These are phyloP conservation scores for Coniochaeta sp. DNA, from an alignment of 2,329 filamentous ascomycete species.

Conservation along the genomic window DNA sequence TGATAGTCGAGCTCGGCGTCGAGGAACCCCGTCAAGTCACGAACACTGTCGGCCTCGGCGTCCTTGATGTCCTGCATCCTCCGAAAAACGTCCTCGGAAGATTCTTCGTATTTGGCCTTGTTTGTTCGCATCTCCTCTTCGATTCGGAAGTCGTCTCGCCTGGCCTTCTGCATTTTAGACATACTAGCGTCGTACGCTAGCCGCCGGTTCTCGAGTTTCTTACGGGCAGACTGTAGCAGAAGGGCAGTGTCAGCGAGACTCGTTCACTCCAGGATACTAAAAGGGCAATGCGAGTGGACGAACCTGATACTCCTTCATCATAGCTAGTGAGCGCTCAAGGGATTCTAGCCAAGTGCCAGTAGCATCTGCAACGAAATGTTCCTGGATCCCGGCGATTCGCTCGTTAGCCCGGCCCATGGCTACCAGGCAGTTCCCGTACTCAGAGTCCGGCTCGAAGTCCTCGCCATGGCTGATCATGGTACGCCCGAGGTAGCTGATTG, in stretches of 20 bases:
- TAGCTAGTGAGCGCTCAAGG: slow-evolving; percentile 78
- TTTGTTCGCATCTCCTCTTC: slow-evolving; percentile 88
- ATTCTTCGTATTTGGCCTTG: slow-evolving; percentile 95
- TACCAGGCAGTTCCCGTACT: slow-evolving; percentile 81
- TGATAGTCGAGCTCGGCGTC: slow-evolving; percentile 88
- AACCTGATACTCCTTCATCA: slow-evolving; percentile 98
- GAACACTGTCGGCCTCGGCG: slow-evolving; percentile 73
- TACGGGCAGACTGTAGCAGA: slow-evolving; percentile 58
- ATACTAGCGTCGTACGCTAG: slow-evolving; percentile 87
- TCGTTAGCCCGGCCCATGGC: slow-evolving; percentile 82
- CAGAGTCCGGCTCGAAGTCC: slow-evolving; percentile 84
- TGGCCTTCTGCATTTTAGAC: slow-evolving; percentile 85
- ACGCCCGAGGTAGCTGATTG: slow-evolving; percentile 70
- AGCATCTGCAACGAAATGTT: slow-evolving; percentile 69
- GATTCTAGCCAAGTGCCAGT: slow-evolving; percentile 84
- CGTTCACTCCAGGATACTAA: not conserved
- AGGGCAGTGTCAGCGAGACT: not conserved
- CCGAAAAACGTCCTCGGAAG: slow-evolving; percentile 81
- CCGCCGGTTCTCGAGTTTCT: slow-evolving; percentile 86
- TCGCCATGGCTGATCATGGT: slow-evolving; percentile 86
- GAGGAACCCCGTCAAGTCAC: slow-evolving; percentile 72
- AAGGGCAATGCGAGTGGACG: slow-evolving; percentile 15
- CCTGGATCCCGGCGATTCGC: slow-evolving; percentile 76
- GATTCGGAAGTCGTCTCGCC: slow-evolving; percentile 85
- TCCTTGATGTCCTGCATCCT: slow-evolving; percentile 97